Evolutionary conservation across 768 basidiomycete genomes (phyloP).

Genomic region (Boletus bicolor): DNA sequence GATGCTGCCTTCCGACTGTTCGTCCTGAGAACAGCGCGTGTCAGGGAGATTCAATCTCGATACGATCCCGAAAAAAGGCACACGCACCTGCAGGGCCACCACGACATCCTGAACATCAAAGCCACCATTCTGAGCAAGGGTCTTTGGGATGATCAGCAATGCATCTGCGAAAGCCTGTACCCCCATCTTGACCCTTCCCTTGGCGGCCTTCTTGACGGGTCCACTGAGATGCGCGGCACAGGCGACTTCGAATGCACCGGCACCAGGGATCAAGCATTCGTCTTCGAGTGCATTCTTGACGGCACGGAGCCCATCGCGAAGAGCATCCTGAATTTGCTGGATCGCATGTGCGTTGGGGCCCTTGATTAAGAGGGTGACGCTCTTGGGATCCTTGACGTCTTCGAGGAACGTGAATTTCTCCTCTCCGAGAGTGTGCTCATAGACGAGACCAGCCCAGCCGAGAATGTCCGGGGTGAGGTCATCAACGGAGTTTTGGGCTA

Average conservation of each 20-base stretch:
- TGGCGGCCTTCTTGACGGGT: constrained; percentile 77
- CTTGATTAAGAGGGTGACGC: constrained; percentile 94
- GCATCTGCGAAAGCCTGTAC: constrained; percentile 97
- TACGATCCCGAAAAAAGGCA: background rate
- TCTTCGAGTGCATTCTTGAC: constrained; percentile 98
- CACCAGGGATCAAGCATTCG: constrained; percentile 85
- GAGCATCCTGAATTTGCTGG: constrained; percentile 95
- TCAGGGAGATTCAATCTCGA: constrained; percentile 11
- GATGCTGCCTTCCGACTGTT: constrained; percentile 87
- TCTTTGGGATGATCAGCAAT: constrained; percentile 92
- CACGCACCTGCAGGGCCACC: constrained; percentile 78
- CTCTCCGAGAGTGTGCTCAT: constrained; percentile 98
- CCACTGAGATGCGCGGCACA: constrained; percentile 83
- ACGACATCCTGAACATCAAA: constrained; percentile 96
- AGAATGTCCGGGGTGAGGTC: constrained; percentile 88
- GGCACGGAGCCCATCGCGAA: constrained; percentile 92
- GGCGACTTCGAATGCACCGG: constrained; percentile 95
- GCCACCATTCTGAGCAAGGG: constrained; percentile 91
- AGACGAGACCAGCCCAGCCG: constrained; percentile 97
- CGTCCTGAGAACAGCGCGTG: constrained; percentile 55
- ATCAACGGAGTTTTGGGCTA: constrained; percentile 97
- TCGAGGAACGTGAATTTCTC: constrained; percentile 98
- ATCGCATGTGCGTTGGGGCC: constrained; percentile 96
- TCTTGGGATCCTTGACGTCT: constrained; percentile 92
- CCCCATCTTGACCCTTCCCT: constrained; percentile 95